Percentiles rank a stretch among this genome's conserved stretches.
Conservation (phyloP, 371 early-diverging fungal species). For the Mucor indicus region DNA sequence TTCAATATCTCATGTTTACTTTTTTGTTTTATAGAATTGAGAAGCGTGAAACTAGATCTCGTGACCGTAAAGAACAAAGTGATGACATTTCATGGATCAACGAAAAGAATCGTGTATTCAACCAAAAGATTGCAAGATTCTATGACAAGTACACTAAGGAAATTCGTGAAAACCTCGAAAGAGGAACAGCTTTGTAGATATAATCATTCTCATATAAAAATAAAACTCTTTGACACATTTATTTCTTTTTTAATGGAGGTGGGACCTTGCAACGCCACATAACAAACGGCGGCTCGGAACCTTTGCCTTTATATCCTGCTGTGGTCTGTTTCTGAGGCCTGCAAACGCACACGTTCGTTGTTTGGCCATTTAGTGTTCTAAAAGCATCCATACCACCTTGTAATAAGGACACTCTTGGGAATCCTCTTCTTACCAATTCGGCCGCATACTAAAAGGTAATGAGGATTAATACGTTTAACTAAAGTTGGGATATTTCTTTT, state of each 20-base stretch:
- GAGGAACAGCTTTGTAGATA: constrained; percentile 75
- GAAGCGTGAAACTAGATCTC: constrained; percentile 68
- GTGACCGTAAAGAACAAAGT: constrained; percentile 67
- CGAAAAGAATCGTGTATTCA: constrained; percentile 92
- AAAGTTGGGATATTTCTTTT: neutral
- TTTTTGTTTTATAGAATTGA: constrained; percentile 48
- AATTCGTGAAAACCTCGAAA: constrained; percentile 84
- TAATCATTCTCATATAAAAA: neutral
- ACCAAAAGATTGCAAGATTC: constrained; percentile 90
- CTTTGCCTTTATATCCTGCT: constrained; percentile 42
- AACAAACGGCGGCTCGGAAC: constrained; percentile 50
- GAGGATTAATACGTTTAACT: neutral
- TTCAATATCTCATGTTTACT: constrained; percentile 1
- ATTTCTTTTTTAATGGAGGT: constrained; percentile 27
- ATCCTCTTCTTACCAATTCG: constrained; percentile 44
- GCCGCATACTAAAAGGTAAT: constrained; percentile 41
- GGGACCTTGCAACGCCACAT: constrained; percentile 48
- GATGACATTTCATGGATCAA: constrained; percentile 96
- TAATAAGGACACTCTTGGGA: constrained; percentile 50
- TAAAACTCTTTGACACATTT: neutral
- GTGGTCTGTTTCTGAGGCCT: constrained; percentile 50
- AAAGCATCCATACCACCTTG: constrained; percentile 62
- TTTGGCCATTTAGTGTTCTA: constrained; percentile 12
- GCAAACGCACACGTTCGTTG: constrained; percentile 29
- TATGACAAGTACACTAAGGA: constrained; percentile 94